Percentiles rank a stretch among this genome's conserved stretches.
Conservation (phyloP, 2,329 filamentous ascomycete genomes). For the Ceratocystis cubensis region DNA sequence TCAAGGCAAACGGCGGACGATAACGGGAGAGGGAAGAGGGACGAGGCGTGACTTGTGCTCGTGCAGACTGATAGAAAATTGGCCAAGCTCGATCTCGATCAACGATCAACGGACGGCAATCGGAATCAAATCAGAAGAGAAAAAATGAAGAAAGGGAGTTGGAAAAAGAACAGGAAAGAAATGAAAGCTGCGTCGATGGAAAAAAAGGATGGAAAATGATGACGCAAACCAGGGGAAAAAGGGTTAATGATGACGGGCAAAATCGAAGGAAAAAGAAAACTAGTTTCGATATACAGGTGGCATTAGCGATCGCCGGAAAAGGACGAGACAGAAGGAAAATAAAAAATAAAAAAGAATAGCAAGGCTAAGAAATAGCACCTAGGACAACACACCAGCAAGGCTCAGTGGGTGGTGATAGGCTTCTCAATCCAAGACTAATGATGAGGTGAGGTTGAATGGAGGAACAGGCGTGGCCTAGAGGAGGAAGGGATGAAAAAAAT, state of each 20-base stretch:
- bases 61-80: neutral
- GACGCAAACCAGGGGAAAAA: slow-evolving; percentile 6
- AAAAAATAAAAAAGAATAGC: slow-evolving; percentile 20
- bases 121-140: slow-evolving; percentile 5
- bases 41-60: neutral
- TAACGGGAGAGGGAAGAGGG: neutral
- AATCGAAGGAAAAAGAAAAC: neutral
- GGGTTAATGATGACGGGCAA: slow-evolving; percentile 7
- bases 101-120: slow-evolving; percentile 14
- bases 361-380: slow-evolving; percentile 15
- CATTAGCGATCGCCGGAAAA: slow-evolving; percentile 23
- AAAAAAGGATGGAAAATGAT: slow-evolving; percentile 9
- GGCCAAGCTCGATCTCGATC: slow-evolving; percentile 13
- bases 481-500: neutral
- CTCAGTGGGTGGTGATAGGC: neutral
- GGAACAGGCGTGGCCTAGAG: neutral
- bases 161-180: slow-evolving; percentile 4
- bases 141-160: neutral
- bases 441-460: neutral
- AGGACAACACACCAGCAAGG: neutral
- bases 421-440: neutral
- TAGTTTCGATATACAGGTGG: slow-evolving; percentile 27
- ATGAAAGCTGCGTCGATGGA: neutral
- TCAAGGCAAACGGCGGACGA: neutral
- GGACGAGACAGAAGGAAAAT: neutral